Base-by-base conservation (phyloP, 202 grass and related monocot species). In the Miscanthus sacchariflorus region DNA sequence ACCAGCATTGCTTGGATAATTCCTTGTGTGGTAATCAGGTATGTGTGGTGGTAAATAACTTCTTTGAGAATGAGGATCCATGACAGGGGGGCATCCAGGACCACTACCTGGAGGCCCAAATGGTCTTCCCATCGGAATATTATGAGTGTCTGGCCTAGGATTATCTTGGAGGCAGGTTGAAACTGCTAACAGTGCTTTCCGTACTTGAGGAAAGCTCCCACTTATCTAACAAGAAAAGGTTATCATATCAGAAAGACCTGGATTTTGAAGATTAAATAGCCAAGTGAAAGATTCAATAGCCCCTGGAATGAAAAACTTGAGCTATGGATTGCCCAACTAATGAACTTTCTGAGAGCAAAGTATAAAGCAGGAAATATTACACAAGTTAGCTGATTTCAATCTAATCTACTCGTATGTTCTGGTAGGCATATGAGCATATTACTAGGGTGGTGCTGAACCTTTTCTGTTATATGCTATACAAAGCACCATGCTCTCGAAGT, bases 81-180 rank as follows among this genome's bases (percentile, higher is more conserved):
- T 77, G 35, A 78, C 74, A 66, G 86, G 82, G 44, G 76, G 90
- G 18, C 86, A 87, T 74, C 77, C 88, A 87, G 50, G 6, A 84
- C 84, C 83, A 87, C 80, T 82, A 72, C 66, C 68, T 79, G 81
- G 87, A 82, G 87, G 72, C 30, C 92, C 92, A 80, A 90, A 94
- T 88, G 90, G 44, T 87, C 88, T 90, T 84, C 74, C 75, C 67
- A 70, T 8, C 0, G 77, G n/a, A 89, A 90, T 82, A 72, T 48
- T 90, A 54, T 70, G 69, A 66, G 72, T 24, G 6, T 91, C 90
- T 87, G 76, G 74, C 80, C 90, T 95, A 67, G 86, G 87, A 84
- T 93, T 88, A 76, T 96, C 94, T 84, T 93, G 94, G 65, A 96
- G 83, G 63, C 94, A 96, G 68, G 82, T 93, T 21, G 94, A 93